These are phyloP conservation scores for Dysphania ambrosioides DNA, from an alignment of 148 eudicot species.

Conservation along the genomic window DNA sequence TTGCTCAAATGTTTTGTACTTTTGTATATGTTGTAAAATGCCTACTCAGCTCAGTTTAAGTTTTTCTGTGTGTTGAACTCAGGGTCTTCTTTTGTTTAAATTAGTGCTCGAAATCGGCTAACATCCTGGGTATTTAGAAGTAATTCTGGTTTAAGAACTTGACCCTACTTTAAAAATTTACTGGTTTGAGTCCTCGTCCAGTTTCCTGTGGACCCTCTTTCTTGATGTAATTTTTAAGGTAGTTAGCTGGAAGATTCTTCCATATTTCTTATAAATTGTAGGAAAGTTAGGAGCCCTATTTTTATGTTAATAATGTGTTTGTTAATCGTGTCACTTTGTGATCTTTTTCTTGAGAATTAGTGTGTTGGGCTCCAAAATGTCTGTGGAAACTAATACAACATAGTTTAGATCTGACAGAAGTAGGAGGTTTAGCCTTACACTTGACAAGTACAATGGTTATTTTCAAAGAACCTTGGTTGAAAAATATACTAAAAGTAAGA, in stretches of 20 bases:
- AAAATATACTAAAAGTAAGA: too few relatives aligned
- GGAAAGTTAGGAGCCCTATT: neutral
- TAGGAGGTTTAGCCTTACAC: neutral
- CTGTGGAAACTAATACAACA: neutral
- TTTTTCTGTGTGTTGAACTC: neutral
- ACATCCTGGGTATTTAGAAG: neutral
- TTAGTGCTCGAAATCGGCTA: neutral
- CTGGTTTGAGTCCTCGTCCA: neutral
- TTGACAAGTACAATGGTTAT: neutral
- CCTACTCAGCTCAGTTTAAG: neutral
- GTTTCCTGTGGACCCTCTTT: neutral
- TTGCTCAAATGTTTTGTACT: neutral
- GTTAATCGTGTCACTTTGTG: neutral
- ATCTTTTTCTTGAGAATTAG: neutral
- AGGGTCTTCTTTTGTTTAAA: neutral
- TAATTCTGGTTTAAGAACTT: neutral
- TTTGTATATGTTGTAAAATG: neutral
- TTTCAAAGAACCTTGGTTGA: neutral
- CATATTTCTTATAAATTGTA: neutral
- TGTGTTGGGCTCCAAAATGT: neutral
- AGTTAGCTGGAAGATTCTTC: neutral
- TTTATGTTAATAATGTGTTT: neutral
- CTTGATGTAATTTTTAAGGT: neutral
- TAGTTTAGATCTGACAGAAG: neutral
- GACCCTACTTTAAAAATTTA: too few relatives aligned